Base-by-base conservation (phyloP, 192 early-diverging fungal species). In the Backusella parvicylindrica region DNA sequence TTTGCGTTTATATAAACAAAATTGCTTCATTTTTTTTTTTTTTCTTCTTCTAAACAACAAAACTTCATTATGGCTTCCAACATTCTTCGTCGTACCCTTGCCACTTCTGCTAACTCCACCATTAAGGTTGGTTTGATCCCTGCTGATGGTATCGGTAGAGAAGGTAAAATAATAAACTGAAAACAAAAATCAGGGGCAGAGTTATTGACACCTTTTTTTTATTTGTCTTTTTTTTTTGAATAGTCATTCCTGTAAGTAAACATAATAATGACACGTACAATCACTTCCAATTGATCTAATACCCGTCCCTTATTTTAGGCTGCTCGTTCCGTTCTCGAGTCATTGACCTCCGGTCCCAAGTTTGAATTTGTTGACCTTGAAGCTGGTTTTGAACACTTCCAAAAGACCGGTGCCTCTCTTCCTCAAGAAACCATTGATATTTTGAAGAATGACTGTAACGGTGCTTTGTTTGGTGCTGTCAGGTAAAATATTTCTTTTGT, bases 401-500 rank as follows among this genome's bases (percentile, higher is more conserved):
- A 96, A 84, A 93, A 93, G 86, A 95, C 94, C 66, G 98, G 96
- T 33, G 90, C 89, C 11, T 94, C 98, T 47, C 91, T 99, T 23
- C 96, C 98, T 26, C 88, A 93, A 47, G 85, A 90, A 72, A 99
- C 96, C 16, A 89, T 99, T 5, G 88, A 89, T 13, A 86, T 83
- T 41, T 87, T 98, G 66, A 91, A 91, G 82, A 86, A 83, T 69
- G 90, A 95, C 64, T 98, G 96, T 76, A 90, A 95, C 38, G 96
- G 96, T 6, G 98, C 95, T 15, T 87, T 99, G 70, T 99, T 99
- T 86, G 98, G 98, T 21, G 94, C 96, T 50, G 98, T 99, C 71
- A 91, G 91, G 93, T 94, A 82, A 47, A 21, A 63, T 30, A 7
- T 47, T 18, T 43, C 21, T 2, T 4, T 15, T 66, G 18, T n/a